Base-by-base conservation (phyloP, 2,329 filamentous ascomycete species). In the Trichoderma guizhouense region DNA sequence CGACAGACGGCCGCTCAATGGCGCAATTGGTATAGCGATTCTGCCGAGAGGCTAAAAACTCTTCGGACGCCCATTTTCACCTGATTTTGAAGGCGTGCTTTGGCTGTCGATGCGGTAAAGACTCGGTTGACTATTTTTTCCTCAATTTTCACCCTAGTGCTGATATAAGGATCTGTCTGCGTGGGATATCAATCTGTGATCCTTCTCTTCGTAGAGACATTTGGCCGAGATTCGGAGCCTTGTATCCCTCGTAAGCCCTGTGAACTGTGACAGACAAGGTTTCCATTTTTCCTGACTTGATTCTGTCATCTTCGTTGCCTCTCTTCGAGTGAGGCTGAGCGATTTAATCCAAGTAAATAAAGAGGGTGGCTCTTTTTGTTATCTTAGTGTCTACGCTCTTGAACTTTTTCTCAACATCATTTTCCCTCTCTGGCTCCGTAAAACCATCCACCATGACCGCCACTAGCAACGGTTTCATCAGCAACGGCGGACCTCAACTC, bases 401-500 rank as follows among this genome's bases (percentile, higher is more conserved):
- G 62, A 5, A 39, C 43, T 53, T 62, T 69, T 32, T 28, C 15
- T 43, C 9, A 26, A 51, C 36, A 47, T 34, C 34, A 21, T 18
- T 60, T 60, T 47, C 12, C 28, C 24, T 26, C 26, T 51, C 26
- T 18, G 36, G 26, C 30, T 51, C 21, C 34, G n/a, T 34, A 69
- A 30, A 61, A 62, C 61, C 39, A 30, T 11, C 67, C 11, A 24
- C 28, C 67, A 69, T 69, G 21, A 47, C 51, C 34, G 61, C 67
- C n/a, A 66, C 69, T 60, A 70, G 55, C 72, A 71, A 71, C 26
- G 64, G 39, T 18, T 15, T 36, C 75, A 70, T 76, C 75, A 69
- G 39, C 11, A 76, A 76, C 26, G 75, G 72, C 57, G 76, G 74
- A 72, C 74, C 76, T 53, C 43, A 47, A 63, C 74, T 75, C 66